These are phyloP conservation scores for Podaxis carcinomalis DNA, from an alignment of 768 basidiomycete genomes.

Conservation along the genomic window DNA sequence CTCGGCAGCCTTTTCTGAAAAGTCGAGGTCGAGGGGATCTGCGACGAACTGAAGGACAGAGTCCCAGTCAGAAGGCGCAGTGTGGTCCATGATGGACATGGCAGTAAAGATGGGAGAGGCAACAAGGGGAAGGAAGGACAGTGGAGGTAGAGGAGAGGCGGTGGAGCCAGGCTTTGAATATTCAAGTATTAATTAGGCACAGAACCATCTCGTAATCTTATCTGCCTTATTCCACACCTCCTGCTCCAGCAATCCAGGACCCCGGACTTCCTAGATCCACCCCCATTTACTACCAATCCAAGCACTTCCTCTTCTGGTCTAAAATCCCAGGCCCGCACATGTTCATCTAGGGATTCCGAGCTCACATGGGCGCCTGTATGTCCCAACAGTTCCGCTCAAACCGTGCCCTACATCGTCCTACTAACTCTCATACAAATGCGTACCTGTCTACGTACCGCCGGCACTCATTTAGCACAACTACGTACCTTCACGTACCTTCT, in stretches of 20 bases:
- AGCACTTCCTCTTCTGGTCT: neutral
- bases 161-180: slow-evolving; percentile 9
- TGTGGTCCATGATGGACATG: slow-evolving; percentile 27
- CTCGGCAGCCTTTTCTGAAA: slow-evolving; percentile 32
- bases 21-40: slow-evolving; percentile 38
- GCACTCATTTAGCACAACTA: neutral
- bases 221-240: neutral
- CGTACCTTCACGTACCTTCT: neutral
- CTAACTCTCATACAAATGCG: neutral
- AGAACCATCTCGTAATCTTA: slow-evolving; percentile 10
- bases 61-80: slow-evolving; percentile 43
- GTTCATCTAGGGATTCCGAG: neutral
- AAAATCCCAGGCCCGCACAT: neutral
- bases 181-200: slow-evolving; percentile 2
- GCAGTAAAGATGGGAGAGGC: slow-evolving; percentile 14
- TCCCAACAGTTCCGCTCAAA: neutral
- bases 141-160: neutral
- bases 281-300: neutral
- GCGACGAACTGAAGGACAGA: slow-evolving; percentile 59
- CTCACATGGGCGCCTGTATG: neutral
- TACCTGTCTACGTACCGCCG: slow-evolving; percentile 7
- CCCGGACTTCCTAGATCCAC: neutral
- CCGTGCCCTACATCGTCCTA: neutral
- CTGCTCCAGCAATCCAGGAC: neutral
- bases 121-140: neutral